phyloP scores from a whole-genome alignment of 2,329 filamentous ascomycete species.

The Amylocarpus encephaloides region DNA sequence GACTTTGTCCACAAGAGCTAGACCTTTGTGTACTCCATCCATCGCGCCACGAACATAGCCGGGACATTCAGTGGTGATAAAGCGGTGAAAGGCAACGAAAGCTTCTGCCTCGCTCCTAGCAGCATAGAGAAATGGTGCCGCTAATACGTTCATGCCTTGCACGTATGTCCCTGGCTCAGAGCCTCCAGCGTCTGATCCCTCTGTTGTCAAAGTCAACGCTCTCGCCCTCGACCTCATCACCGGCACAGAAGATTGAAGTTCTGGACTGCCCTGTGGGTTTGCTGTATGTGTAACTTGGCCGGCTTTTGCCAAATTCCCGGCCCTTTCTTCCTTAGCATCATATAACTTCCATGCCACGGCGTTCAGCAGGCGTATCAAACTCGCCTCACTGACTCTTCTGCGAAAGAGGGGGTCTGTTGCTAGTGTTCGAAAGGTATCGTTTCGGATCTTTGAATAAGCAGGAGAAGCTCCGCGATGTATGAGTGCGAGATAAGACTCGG shows the following conservation, averaged over 20 bases:
- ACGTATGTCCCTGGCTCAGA: slow-evolving; percentile 81
- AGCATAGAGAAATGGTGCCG: slow-evolving; percentile 90
- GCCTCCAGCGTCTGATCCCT: slow-evolving; percentile 54
- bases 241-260: slow-evolving; percentile 22
- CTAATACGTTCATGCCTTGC: slow-evolving; percentile 97
- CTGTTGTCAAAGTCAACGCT: slow-evolving; percentile 54
- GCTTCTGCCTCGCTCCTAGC: slow-evolving; percentile 92
- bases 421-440: slow-evolving; percentile 94
- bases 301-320: slow-evolving; percentile 12
- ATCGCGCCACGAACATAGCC: slow-evolving; percentile 93
- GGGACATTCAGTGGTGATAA: slow-evolving; percentile 82
- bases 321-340: slow-evolving; percentile 55
- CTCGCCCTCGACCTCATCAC: slow-evolving; percentile 40
- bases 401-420: slow-evolving; percentile 97
- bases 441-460: slow-evolving; percentile 94
- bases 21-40: slow-evolving; percentile 91
- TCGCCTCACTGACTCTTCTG: slow-evolving; percentile 89
- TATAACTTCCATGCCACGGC: slow-evolving; percentile 91
- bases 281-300: slow-evolving; percentile 20
- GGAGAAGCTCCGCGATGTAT: slow-evolving; percentile 91
- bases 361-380: slow-evolving; percentile 87
- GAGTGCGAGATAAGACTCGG: slow-evolving; percentile 81
- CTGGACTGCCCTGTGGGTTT: slow-evolving; percentile 27
- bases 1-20: slow-evolving; percentile 87
- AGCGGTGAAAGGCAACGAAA: slow-evolving; percentile 81